Base-by-base conservation (phyloP, 768 basidiomycete genomes). In the Tylopilus rubrobrunneus region DNA sequence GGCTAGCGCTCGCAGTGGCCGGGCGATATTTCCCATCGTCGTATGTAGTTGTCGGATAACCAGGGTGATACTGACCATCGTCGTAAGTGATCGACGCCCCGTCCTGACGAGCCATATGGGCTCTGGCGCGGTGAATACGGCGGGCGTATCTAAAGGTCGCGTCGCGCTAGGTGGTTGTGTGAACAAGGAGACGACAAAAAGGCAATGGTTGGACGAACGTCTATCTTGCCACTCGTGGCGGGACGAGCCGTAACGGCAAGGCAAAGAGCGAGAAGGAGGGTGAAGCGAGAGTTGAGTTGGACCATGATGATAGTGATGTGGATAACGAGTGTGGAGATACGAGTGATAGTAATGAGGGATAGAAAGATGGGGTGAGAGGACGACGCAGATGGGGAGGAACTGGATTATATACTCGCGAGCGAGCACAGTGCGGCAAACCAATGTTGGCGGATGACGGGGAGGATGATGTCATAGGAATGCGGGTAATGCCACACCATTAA, bases 231-330 rank as follows among this genome's bases (percentile, higher is more conserved):
- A n/a, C 50, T 45, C 25, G 53, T 45, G 21, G 63, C 45, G 19
- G 56, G 51, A 36, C 43, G 57, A 14, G 59, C 57, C 31, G 58
- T 54, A 33, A 56, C 64, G 39, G 55, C 55, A 49, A 68, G 57
- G 45, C 68, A 68, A 25, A 68, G 49, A 29, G 67, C 57, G 46
- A 68, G 67, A 11, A 68, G 67, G 37, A 59, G n/a, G 21, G 62
- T 14, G 67, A 68, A 70, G 55, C 57, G 68, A 53, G 58, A 37
- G 25, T 51, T 56, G 56, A 70, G 60, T 48, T 62, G 68, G 52
- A 68, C 62, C 67, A 68, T 68, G 53, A 46, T 47, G 56, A 55
- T 68, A 56, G 60, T 62, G 19, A 66, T 68, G 68, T 61, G 31
- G 25, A 45, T 59, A 65, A 61, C 34, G 68, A 68, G 50, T 47